Evolutionary conservation across 495 filamentous ascomycete species (phyloP), one percentile per base, ranked within the genome.

Genomic region (Aspergillus baeticus): DNA sequence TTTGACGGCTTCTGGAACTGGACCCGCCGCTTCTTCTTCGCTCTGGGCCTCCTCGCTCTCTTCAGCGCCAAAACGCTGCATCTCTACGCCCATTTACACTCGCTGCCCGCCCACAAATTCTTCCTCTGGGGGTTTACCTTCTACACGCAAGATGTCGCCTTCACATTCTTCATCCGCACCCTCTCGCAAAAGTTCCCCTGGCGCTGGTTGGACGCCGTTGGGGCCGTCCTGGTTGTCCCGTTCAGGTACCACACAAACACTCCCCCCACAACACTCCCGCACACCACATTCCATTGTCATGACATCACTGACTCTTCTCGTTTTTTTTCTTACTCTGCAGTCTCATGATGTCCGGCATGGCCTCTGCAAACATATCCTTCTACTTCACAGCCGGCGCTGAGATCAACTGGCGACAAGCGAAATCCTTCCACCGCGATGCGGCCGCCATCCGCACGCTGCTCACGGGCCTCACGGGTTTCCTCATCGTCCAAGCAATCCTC

Each of bases 331-430:
- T 29, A 8, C 26, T 31, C 33, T 47, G 35, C 60, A 71, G 69
- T 59, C 60, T 74, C 10, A 48, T 63, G 10, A 65, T 74, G 35
- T 70, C 67, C 46, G 63, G 61, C 21, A 74, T 74, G 71, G 60
- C 69, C 47, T 57, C 71, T 21, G 61, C 70, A n/a, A 73, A 72
- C 39, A 62, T 62, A 46, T 73, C 68, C 38, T 73, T 75, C 55
- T 75, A 62, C 35, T 52, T 72, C 48, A 61, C 64, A 1, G 70
- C 66, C 38, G 70, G 72, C 6, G 70, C 72, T 14, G 72, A 75
- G 42, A 73, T 75, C 33, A 70, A 75, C 63, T 75, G 72, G 72
- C 63, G 63, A 46, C 70, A 73, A 39, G 70, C 69, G 33, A 63
- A 59, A 20, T 58, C 62, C 29, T 68, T 72, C 56, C 66, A 70